Evolutionary conservation across 768 basidiomycete species (phyloP).

Genomic region (Hygrocybe punicea): DNA sequence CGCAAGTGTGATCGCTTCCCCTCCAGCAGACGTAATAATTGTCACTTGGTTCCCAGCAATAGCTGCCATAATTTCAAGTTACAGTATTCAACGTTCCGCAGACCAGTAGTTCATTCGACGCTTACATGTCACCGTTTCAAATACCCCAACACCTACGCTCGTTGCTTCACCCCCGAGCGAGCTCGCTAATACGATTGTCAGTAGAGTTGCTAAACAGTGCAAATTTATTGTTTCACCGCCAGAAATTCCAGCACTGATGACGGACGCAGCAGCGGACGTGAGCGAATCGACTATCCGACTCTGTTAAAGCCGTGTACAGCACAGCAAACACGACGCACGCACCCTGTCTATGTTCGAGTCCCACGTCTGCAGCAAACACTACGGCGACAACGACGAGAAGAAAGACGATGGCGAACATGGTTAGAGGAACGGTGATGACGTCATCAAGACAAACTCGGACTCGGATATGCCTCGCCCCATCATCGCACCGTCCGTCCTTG

Average conservation of each 20-base stretch:
- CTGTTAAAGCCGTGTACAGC: slow-evolving; percentile 5
- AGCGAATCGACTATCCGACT: slow-evolving; percentile 31
- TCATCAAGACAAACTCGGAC: not conserved
- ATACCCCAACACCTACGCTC: slow-evolving; percentile 30
- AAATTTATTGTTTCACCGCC: slow-evolving; percentile 6
- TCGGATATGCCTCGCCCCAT: slow-evolving; percentile 76
- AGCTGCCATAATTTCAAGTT: slow-evolving; percentile 46
- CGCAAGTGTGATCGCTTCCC: slow-evolving; percentile 24
- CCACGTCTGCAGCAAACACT: slow-evolving; percentile 31
- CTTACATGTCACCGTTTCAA: slow-evolving; percentile 45
- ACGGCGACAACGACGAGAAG: slow-evolving; percentile 34
- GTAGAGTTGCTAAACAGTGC: slow-evolving; percentile 2
- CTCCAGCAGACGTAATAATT: slow-evolving; percentile 57
- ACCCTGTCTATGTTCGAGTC: not conserved
- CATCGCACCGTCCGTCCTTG: slow-evolving; percentile 95
- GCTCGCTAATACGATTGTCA: slow-evolving; percentile 10
- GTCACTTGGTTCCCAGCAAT: slow-evolving; percentile 51
- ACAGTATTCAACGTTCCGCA: not conserved
- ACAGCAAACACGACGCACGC: not conserved
- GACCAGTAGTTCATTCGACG: slow-evolving; percentile 1
- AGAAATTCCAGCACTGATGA: slow-evolving; percentile 35
- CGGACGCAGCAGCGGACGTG: slow-evolving; percentile 37
- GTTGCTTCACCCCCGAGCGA: slow-evolving; percentile 25
- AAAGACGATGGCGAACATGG: slow-evolving; percentile 20
- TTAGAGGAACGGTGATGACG: not conserved